Base-by-base conservation (phyloP, 2,329 filamentous ascomycete species). In the Apiospora kogelbergensis region DNA sequence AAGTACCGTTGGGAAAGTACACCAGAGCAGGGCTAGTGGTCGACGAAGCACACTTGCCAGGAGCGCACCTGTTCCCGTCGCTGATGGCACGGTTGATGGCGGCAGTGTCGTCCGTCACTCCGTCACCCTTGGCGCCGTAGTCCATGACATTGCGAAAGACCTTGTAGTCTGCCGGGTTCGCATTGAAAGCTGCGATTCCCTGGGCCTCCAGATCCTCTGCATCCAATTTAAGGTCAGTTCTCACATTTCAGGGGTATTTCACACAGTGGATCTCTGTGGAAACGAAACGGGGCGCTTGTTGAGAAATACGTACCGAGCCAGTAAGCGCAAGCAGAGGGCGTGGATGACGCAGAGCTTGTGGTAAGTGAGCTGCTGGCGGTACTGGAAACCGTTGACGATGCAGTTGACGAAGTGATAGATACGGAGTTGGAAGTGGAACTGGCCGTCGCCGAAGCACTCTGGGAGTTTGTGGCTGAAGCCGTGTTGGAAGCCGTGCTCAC, bases 1-100 rank as follows among this genome's bases (percentile, higher is more conserved):
- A 96, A 2, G 90, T 94, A 73, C 91, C 77, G 10, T 74, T 72
- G 0, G 79, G 79, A 72, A 80, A 80, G 73, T 80, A 81, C 53
- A 81, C 74, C 24, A 76, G 66, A 7, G 76, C 76, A 46, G 73
- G 73, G 3, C 74, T 76, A 20, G 75, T 77, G 17, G 74, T 75
- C 0, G 75, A 73, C 3, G 75, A 76, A 13, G 69, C 68, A 68
- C 76, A 77, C 2, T 67, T 70, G 11, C 72, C 74, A 0, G 76
- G 75, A n/a, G 71, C 75, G 66, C 76, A 78, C 53, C 76, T 69
- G 65, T 70, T 70, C 17, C 73, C 76, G 24, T 72, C 71, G 65
- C 74, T 78, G 33, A 80, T 80, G 63, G 80, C 79, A 10, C 66
- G 69, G 57, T 81, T 79, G 68, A 81, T 81, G 26, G 79, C 79